Conservation (phyloP, 345 rosid genomes). For the Pistacia integerrima region DNA sequence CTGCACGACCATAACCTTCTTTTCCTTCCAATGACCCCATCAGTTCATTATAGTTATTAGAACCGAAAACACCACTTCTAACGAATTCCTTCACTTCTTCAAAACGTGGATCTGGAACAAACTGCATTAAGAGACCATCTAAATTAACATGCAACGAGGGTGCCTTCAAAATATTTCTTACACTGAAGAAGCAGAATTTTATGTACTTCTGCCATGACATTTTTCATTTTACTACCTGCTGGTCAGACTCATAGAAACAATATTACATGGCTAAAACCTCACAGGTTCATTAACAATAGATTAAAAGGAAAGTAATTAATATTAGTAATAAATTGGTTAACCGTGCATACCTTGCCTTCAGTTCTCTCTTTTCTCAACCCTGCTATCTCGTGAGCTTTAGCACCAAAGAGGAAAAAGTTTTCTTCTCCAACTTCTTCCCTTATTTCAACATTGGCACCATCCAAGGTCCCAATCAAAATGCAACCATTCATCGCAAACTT, state of each 20-base stretch:
- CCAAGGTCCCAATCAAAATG: constrained; percentile 76
- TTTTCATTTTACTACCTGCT: neutral
- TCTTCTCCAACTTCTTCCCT: constrained; percentile 81
- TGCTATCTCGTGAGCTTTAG: constrained; percentile 68
- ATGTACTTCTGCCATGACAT: neutral
- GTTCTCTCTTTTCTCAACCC: constrained; percentile 75
- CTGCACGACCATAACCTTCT: constrained; percentile 78
- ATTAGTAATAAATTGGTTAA: neutral
- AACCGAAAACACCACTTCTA: constrained; percentile 68
- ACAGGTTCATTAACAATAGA: neutral
- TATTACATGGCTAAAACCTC: neutral
- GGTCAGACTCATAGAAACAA: neutral
- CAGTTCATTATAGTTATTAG: constrained; percentile 58
- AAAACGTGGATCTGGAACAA: constrained; percentile 67
- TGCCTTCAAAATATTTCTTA: neutral
- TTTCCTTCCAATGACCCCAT: constrained; percentile 82
- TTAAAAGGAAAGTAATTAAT: constrained; percentile 3
- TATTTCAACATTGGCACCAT: constrained; percentile 88
- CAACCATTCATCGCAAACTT: constrained; percentile 91
- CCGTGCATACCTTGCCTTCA: constrained; percentile 58
- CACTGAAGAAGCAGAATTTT: neutral
- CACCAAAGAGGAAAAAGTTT: constrained; percentile 84
- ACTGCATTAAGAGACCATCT: constrained; percentile 36
- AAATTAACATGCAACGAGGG: constrained; percentile 3
- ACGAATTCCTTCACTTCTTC: constrained; percentile 76